phyloP scores from a whole-genome alignment of 345 rosid genomes.

The Pistacia integerrima region DNA sequence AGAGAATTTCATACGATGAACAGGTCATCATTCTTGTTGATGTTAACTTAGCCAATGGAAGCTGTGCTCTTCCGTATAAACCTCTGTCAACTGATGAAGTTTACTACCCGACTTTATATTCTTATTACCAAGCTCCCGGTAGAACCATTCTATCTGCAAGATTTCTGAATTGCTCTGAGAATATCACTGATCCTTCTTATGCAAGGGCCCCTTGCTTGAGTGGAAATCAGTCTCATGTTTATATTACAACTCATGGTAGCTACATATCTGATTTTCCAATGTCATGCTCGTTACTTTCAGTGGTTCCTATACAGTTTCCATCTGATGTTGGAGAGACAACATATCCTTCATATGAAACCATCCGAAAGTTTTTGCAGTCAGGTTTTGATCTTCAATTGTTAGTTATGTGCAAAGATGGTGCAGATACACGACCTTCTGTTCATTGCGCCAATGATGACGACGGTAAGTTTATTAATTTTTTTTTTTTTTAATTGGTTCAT shows the following conservation, averaged over 20 bases:
- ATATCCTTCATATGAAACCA: slow-evolving; percentile 31
- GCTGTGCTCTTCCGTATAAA: slow-evolving; percentile 30
- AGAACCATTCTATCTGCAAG: neutral
- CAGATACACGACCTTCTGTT: too few species aligned
- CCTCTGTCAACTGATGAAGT: slow-evolving; percentile 21
- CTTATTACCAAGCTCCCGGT: too few species aligned
- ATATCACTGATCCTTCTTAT: slow-evolving; percentile 18
- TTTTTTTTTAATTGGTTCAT: too few species aligned
- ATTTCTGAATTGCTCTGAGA: slow-evolving; percentile 30
- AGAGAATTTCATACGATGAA: slow-evolving; percentile 25
- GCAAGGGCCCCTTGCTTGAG: slow-evolving; percentile 33
- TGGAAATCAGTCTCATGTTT: slow-evolving; percentile 25
- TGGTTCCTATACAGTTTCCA: slow-evolving; percentile 21
- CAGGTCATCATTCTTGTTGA: slow-evolving; percentile 27
- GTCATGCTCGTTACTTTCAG: slow-evolving; percentile 31
- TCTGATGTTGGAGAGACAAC: slow-evolving; percentile 11
- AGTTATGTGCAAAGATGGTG: slow-evolving; percentile 36
- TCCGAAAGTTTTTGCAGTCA: slow-evolving; percentile 25
- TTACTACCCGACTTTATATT: too few species aligned
- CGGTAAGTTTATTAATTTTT: too few species aligned
- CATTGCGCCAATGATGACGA: too few species aligned
- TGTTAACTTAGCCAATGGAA: slow-evolving; percentile 33
- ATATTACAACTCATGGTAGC: slow-evolving; percentile 25
- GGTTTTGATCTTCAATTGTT: slow-evolving; percentile 51
- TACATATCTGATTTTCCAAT: slow-evolving; percentile 23